phyloP scores from a whole-genome alignment of 768 basidiomycete species.

The Pleurotus platypus region DNA sequence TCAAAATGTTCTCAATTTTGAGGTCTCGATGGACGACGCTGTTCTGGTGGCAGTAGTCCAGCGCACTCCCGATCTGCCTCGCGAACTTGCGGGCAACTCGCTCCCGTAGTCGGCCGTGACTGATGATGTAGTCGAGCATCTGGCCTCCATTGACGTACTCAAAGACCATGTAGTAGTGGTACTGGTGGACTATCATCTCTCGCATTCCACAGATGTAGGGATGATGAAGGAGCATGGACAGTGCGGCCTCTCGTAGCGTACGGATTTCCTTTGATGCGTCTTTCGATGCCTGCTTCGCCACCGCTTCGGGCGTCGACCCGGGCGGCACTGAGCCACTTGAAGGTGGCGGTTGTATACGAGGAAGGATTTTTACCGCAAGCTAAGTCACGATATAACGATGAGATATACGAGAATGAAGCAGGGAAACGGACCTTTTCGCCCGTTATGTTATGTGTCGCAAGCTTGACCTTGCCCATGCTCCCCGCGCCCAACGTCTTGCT shows the following conservation, averaged over 20 bases:
- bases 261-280: conserved; percentile 97
- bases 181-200: conserved; percentile 95
- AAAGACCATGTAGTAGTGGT: conserved; percentile 99
- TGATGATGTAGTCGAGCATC: conserved; percentile 99
- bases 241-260: conserved; percentile 91
- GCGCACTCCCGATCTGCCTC: conserved; percentile 91
- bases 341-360: conserved; percentile 69
- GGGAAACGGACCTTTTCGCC: conserved; percentile 78
- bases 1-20: conserved; percentile 99
- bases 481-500: conserved; percentile 97
- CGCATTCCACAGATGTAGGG: conserved; percentile 99
- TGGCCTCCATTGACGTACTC: conserved; percentile 99
- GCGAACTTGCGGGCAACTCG: conserved; percentile 97
- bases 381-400: conserved; percentile 24
- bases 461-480: conserved; percentile 99
- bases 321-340: conserved; percentile 35
- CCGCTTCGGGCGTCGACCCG: conserved; percentile 38
- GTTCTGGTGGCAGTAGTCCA: conserved; percentile 97
- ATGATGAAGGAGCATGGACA: conserved; percentile 94
- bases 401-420: conserved; percentile 4
- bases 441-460: conserved; percentile 83
- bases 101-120: conserved; percentile 92
- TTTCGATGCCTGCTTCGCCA: conserved; percentile 76
- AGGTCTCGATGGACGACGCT: conserved; percentile 98
- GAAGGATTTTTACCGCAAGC: conserved; percentile 99